Conservation (phyloP, 2,329 filamentous ascomycete genomes). For the Leptographium flavum region DNA sequence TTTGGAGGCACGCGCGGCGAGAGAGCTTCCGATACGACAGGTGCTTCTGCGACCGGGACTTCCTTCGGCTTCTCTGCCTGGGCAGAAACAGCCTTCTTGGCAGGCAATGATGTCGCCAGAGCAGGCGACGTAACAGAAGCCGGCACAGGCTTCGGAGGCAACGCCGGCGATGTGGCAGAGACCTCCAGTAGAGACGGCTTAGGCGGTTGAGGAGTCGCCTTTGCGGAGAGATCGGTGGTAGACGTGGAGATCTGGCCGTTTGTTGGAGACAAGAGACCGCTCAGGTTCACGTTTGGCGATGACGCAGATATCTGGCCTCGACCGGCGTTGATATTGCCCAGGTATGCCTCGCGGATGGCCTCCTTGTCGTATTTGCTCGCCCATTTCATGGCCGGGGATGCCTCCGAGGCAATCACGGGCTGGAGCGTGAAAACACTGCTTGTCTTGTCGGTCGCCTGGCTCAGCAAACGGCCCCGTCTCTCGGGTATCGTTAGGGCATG, state of each 20-base stretch:
- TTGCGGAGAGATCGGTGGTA: not conserved
- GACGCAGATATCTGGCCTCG: conserved; percentile 31
- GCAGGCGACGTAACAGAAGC: not conserved
- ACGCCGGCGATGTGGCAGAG: not conserved
- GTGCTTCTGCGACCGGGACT: not conserved
- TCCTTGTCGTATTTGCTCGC: conserved; percentile 90
- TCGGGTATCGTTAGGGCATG: conserved; percentile 14
- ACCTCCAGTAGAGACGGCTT: not conserved
- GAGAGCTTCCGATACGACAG: not conserved
- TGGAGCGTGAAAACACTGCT: conserved; percentile 84
- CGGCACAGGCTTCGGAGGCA: not conserved
- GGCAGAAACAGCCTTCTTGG: too few species aligned
- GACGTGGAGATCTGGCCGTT: not conserved
- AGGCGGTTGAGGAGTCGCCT: conserved; percentile 1
- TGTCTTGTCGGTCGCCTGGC: conserved; percentile 52
- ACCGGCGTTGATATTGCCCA: conserved; percentile 59
- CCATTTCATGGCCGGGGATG: conserved; percentile 93
- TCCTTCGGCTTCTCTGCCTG: conserved; percentile 1
- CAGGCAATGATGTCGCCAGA: not conserved
- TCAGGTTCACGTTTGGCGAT: conserved; percentile 5
- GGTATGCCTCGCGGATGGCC: conserved; percentile 70
- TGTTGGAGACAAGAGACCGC: conserved; percentile 1
- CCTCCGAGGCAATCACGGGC: conserved; percentile 69
- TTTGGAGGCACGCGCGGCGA: conserved; percentile 24
- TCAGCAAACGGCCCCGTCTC: conserved; percentile 36